Base-by-base conservation (phyloP, 768 basidiomycete species). In the Paxillus rubicundulus region DNA sequence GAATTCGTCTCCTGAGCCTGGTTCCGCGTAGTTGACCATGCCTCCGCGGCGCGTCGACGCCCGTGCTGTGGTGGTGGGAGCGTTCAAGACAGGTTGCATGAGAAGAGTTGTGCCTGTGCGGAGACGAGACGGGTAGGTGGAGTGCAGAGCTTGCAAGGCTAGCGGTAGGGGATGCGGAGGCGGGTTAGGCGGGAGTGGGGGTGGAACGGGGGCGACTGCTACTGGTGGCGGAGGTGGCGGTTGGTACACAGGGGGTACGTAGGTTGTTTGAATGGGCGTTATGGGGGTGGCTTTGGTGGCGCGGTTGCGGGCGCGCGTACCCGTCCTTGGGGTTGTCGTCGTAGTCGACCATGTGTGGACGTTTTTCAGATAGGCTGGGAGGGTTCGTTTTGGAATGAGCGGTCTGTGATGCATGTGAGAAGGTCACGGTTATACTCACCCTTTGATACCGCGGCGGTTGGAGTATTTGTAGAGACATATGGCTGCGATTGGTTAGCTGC, bases 41-140 rank as follows among this genome's bases (percentile, higher is more conserved):
- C 81, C 82, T 17, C 84, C 82, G 17, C 86, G 79, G 45, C 87
- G 77, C 37, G 77, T 78, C 2, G 79, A 70, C 1, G 77, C 66
- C n/a, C 81, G 75, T 8, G 66, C 68, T 8, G 76, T 58, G 1
- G 81, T 63, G 8, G 78, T 58, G n/a, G 74, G 34, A 1, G 66
- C 71, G 33, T 75, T 69, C 10, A 82, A 61, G 60, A 92, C 82
- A 17, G 97, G 97, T 63, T 99, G 97, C 70, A 98, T 80, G 59
- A 99, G 82, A 6, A 93, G 82, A 0, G 92, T 88, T 3, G 87
- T 79, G 14, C 97, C 97, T 0, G 96, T 95, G 21, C 89, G 85
- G 47, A 98, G 74, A n/a, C 96, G 82, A 6, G 94, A 89, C 0
- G 93, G 76, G 67, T 97, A 98, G 2, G 91, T 88, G 0, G 92